These are phyloP conservation scores for Ceratocystis huliohia DNA, from an alignment of 2,329 filamentous ascomycete species.

Conservation along the genomic window DNA sequence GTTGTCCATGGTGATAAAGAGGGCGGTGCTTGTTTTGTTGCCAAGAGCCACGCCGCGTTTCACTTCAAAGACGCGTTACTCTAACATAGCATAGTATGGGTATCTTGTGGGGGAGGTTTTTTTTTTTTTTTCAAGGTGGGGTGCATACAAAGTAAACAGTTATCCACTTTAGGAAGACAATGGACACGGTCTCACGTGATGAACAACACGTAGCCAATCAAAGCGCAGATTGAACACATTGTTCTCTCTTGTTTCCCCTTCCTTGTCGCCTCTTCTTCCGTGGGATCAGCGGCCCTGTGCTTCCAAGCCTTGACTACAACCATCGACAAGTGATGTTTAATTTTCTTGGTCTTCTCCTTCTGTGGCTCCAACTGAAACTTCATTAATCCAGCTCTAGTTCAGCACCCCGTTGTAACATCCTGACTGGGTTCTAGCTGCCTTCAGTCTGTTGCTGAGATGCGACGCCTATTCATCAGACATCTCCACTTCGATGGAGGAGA, in stretches of 20 bases:
- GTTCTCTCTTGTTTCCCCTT: background rate
- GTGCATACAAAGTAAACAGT: background rate
- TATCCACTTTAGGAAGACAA: background rate
- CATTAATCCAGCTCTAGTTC: background rate
- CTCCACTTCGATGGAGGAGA: background rate
- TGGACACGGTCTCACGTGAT: background rate
- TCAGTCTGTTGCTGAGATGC: background rate
- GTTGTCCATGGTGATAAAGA: background rate
- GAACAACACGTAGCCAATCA: background rate
- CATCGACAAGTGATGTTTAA: background rate
- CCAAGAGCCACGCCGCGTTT: slow-evolving; percentile 2
- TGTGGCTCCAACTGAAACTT: slow-evolving; percentile 1
- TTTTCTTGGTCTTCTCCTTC: background rate
- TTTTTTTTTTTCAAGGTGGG: background rate
- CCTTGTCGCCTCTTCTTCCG: too few relatives aligned
- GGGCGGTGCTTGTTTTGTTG: background rate
- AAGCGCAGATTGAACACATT: background rate
- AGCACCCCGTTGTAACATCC: background rate
- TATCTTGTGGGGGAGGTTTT: too few relatives aligned
- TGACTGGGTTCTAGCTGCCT: background rate
- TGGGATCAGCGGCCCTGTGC: too few relatives aligned
- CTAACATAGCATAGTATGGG: too few relatives aligned
- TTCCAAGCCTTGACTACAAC: background rate
- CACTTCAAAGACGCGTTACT: background rate
- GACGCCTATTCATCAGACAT: background rate